Evolutionary conservation across 1,139 yeast species (phyloP).

Genomic region (Taphrina sp.): DNA sequence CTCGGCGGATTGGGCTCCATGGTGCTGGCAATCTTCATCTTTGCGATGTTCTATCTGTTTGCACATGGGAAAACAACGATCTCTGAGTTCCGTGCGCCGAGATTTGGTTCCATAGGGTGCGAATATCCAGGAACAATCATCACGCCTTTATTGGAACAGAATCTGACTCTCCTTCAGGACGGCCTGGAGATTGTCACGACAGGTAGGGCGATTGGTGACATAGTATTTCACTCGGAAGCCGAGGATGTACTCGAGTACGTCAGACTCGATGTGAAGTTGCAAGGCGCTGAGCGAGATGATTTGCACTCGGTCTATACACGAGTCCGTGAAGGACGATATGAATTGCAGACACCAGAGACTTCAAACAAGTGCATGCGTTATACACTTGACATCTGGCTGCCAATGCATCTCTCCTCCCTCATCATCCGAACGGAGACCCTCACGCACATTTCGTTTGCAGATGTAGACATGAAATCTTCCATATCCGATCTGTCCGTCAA

Average conservation of each 20-base stretch:
- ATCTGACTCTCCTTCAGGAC: conserved; percentile 15
- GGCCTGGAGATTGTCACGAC: conserved; percentile 15
- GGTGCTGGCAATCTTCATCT: neutral
- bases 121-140: conserved; percentile 13
- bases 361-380: conserved; percentile 19
- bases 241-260: conserved; percentile 20
- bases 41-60: conserved; percentile 5
- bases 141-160: conserved; percentile 18
- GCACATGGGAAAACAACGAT: conserved; percentile 1
- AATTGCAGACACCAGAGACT: conserved; percentile 26
- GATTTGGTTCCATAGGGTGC: conserved; percentile 23
- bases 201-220: conserved; percentile 21
- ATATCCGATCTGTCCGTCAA: neutral
- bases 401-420: conserved; percentile 1
- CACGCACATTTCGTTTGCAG: conserved; percentile 20
- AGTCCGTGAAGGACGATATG: conserved; percentile 20
- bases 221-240: conserved; percentile 15
- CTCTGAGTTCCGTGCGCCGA: neutral
- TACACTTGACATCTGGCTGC: conserved; percentile 18
- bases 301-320: conserved; percentile 26
- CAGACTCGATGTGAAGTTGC: conserved; percentile 19
- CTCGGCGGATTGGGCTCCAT: conserved; percentile 16
- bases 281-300: conserved; percentile 10
- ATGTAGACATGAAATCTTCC: conserved; percentile 7
- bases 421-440: conserved; percentile 17